These are phyloP conservation scores for Scedosporium apiospermum DNA, from an alignment of 2,329 filamentous ascomycete species.

Conservation along the genomic window DNA sequence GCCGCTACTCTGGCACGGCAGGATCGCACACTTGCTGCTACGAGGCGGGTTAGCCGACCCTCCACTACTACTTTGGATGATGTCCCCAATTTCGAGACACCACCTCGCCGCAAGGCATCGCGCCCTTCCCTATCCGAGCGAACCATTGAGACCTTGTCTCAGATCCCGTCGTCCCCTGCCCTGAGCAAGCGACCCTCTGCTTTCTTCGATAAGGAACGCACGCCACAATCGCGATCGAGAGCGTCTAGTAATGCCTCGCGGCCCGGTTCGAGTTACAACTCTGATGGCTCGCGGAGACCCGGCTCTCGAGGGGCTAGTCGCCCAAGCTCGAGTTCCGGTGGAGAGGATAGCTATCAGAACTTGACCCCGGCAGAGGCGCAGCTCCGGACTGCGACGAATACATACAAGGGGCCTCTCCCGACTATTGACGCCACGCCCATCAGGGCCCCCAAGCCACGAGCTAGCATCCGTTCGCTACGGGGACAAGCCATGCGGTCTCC, in stretches of 20 bases:
- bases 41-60: neutral
- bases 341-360: slow-evolving; percentile 20
- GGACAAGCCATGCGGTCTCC: neutral
- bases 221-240: slow-evolving; percentile 39
- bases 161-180: slow-evolving; percentile 68
- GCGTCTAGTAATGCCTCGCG: slow-evolving; percentile 35
- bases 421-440: slow-evolving; percentile 36
- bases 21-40: neutral
- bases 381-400: slow-evolving; percentile 33
- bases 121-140: slow-evolving; percentile 65
- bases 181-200: slow-evolving; percentile 56
- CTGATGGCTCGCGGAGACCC: slow-evolving; percentile 45
- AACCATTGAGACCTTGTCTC: slow-evolving; percentile 75
- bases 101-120: neutral
- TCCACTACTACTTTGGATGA: neutral
- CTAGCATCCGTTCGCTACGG: neutral
- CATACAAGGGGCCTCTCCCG: slow-evolving; percentile 33
- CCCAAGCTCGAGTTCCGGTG: slow-evolving; percentile 45
- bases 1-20: neutral
- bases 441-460: slow-evolving; percentile 14
- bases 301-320: slow-evolving; percentile 41
- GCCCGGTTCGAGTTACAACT: slow-evolving; percentile 52
- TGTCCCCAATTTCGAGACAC: neutral
- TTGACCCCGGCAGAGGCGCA: slow-evolving; percentile 20
- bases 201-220: slow-evolving; percentile 61